Conservation (phyloP, 2,329 filamentous ascomycete genomes). For the Ilyonectria sp. region DNA sequence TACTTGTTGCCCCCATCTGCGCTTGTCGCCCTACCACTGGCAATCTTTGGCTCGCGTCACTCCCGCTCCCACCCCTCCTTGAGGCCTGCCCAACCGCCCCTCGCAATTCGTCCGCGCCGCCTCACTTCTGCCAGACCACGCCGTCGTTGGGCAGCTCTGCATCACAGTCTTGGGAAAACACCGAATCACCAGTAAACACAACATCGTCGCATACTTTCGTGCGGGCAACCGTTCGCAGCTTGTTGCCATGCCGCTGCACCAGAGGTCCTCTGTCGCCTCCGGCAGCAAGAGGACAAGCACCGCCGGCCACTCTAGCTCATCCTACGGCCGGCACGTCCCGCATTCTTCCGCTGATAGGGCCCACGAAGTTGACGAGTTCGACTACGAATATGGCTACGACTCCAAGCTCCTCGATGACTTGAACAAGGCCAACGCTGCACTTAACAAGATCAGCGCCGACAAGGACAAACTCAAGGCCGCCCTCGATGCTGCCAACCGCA, state of each 20-base stretch:
- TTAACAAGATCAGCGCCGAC: constrained; percentile 48
- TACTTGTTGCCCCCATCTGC: constrained; percentile 28
- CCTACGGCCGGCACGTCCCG: constrained; percentile 33
- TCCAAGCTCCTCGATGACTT: constrained; percentile 45
- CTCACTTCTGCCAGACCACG: constrained; percentile 47
- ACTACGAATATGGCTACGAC: constrained; percentile 47
- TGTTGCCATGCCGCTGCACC: constrained; percentile 49
- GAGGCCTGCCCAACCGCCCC: constrained; percentile 36
- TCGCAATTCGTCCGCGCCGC: constrained; percentile 43
- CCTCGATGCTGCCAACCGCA: constrained; percentile 36
- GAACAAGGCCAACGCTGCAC: constrained; percentile 48
- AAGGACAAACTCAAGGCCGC: constrained; percentile 49
- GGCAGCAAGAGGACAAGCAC: constrained; percentile 45
- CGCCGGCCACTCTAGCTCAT: constrained; percentile 43
- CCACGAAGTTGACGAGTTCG: constrained; percentile 40
- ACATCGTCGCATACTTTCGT: constrained; percentile 35
- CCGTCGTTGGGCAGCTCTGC: constrained; percentile 51
- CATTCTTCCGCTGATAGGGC: constrained; percentile 34
- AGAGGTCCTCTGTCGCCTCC: constrained; percentile 47
- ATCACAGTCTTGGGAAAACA: constrained; percentile 44
- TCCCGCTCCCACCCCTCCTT: constrained; percentile 41
- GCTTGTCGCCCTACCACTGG: constrained; percentile 33
- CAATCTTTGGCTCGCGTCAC: constrained; percentile 41
- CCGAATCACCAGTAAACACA: constrained; percentile 41
- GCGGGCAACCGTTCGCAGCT: constrained; percentile 41